Base-by-base conservation (phyloP, 768 basidiomycete species). In the Hypsizygus marmoreus region DNA sequence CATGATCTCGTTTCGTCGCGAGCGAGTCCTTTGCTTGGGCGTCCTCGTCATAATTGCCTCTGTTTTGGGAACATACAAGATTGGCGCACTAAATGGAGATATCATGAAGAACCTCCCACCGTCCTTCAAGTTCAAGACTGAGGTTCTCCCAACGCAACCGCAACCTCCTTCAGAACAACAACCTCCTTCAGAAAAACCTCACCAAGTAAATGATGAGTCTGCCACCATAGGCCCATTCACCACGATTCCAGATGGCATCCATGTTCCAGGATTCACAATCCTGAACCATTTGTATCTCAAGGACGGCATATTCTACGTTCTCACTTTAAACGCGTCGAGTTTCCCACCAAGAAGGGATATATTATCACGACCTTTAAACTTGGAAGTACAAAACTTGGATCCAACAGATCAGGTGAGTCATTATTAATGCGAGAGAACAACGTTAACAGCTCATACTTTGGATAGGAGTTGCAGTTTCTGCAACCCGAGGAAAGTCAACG, bases 271-370 rank as follows among this genome's bases (percentile, higher is more conserved):
- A n/a, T 91, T 88, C 78, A 88, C 86, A 0, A 65, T 89, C 29
- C 80, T 90, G 51, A 80, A 81, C 40, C 77, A 85, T 49, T 63
- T 92, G 4, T 89, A 91, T 65, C 76, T 90, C 62, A 73, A 78
- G 42, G 82, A 86, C 51, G 85, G 86, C 16, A 88, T 84, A 1
- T 75, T 90, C 50, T 83, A 78, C 58, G 71, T 87, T 45, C 72
- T 91, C 40, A 79, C 85, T 4, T 33, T 49, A 4, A 58, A 68
- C 34, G 47, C 46, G 6, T 33, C 50, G 3, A 56, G 61, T 10
- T 80, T 80, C 47, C 83, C 82, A 7, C 65, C 68, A 4, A 59
- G 67, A 47, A 59, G 67, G 20, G 53, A 74, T 40, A 73, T 87
- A 54, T 50, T 73, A 10, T 59, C 69, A 7, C 34, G 40, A 2